Percentiles rank a stretch among this genome's conserved stretches.
phyloP scores from a whole-genome alignment of 2,329 filamentous ascomycete genomes.

The Xylariaceae sp. region DNA sequence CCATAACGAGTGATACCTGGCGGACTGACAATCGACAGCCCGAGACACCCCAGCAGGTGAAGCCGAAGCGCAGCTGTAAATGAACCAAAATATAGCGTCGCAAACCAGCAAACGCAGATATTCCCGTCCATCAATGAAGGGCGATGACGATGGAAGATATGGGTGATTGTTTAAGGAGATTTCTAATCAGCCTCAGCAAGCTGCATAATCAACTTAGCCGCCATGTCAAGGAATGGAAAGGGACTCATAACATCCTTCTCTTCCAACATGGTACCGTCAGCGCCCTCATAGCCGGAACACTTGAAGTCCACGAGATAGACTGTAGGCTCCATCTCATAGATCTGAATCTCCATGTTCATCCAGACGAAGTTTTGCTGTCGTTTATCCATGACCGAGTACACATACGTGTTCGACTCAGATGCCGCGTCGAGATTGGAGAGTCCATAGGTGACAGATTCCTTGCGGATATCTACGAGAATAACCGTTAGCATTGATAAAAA shows the following conservation, averaged over 20 bases:
- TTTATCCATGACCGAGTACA: conserved; percentile 40
- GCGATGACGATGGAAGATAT: not conserved
- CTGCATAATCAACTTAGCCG: conserved; percentile 87
- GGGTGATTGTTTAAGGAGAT: not conserved
- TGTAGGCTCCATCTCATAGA: conserved; percentile 87
- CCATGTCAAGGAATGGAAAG: conserved; percentile 93
- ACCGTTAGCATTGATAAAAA: conserved; percentile 32
- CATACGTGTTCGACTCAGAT: conserved; percentile 39
- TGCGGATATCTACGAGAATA: conserved; percentile 36
- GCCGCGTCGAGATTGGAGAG: conserved; percentile 31
- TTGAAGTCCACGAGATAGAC: conserved; percentile 98
- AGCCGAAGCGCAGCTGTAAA: not conserved
- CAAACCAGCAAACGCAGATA: not conserved
- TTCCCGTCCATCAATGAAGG: not conserved
- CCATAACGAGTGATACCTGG: not conserved
- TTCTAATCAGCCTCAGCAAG: conserved; percentile 69
- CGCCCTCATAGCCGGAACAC: conserved; percentile 88
- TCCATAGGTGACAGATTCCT: conserved; percentile 30
- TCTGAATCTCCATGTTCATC: conserved; percentile 92
- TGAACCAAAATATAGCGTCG: not conserved
- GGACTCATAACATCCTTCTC: conserved; percentile 95
- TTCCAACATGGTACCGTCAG: conserved; percentile 67
- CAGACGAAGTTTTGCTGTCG: conserved; percentile 66
- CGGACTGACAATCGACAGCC: not conserved
- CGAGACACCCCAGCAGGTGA: not conserved